phyloP scores from a whole-genome alignment of 805 yeast species.

The Cephaloascus albidus region DNA sequence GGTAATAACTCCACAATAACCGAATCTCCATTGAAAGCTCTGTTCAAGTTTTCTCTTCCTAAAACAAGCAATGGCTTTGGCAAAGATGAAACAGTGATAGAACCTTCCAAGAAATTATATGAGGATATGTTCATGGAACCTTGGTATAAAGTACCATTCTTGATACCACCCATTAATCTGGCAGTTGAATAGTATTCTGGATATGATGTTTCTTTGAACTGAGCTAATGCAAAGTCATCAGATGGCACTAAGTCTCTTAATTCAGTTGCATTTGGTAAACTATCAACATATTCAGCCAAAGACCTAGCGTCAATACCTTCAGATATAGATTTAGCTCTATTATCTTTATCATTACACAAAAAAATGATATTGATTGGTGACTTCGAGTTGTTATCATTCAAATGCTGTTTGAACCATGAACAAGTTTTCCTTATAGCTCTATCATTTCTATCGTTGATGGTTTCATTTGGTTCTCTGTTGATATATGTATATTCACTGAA shows the following conservation, averaged over 20 bases:
- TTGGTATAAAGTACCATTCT: constrained; percentile 79
- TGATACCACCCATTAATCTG: constrained; percentile 83
- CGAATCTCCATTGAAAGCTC: constrained; percentile 87
- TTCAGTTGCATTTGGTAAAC: constrained; percentile 63
- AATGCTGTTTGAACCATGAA: constrained; percentile 63
- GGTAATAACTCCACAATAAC: constrained; percentile 90
- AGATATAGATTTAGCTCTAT: constrained; percentile 43
- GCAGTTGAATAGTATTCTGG: constrained; percentile 76
- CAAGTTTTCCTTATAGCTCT: constrained; percentile 76
- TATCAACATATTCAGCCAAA: constrained; percentile 60
- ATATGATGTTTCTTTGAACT: constrained; percentile 32
- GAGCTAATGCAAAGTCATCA: constrained; percentile 18
- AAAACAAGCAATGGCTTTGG: constrained; percentile 73
- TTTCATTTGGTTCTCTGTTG: constrained; percentile 53
- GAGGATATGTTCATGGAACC: constrained; percentile 76
- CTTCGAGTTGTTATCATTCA: constrained; percentile 22
- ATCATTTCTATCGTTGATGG: constrained; percentile 85
- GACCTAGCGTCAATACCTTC: constrained; percentile 49
- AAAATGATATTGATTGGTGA: constrained; percentile 39
- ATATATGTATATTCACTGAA: constrained; percentile 66
- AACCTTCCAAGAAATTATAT: constrained; percentile 84
- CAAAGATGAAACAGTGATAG: constrained; percentile 60
- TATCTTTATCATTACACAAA: constrained; percentile 72
- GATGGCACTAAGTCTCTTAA: constrained; percentile 73
- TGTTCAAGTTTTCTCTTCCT: constrained; percentile 79